These are phyloP conservation scores for Hyaloperonospora brassicae DNA, from an alignment of 352 stramenopile species.

Conservation along the genomic window DNA sequence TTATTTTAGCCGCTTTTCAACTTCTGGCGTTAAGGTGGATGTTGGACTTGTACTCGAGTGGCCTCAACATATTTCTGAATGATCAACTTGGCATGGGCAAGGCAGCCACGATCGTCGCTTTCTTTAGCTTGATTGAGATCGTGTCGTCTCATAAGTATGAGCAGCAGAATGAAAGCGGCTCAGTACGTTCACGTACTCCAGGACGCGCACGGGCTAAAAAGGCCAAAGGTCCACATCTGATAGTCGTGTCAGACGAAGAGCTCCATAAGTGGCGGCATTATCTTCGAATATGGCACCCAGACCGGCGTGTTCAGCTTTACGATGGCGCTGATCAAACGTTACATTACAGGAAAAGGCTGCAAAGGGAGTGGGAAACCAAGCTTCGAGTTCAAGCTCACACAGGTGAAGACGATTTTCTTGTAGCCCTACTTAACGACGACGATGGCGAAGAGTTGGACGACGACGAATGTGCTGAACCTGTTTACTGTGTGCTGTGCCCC, in stretches of 20 bases:
- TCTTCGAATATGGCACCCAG: conserved; percentile 46
- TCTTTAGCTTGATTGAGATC: conserved; percentile 51
- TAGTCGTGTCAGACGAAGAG: conserved; percentile 68
- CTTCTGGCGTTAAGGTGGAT: conserved; percentile 74
- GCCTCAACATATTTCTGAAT: conserved; percentile 72
- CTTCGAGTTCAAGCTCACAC: conserved; percentile 16
- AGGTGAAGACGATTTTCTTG: conserved; percentile 26
- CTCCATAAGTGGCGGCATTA: conserved; percentile 77
- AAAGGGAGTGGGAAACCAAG: conserved; percentile 49
- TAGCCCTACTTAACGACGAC: conserved; percentile 21
- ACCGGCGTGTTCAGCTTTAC: conserved; percentile 60
- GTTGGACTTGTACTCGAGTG: conserved; percentile 55
- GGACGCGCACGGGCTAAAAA: neutral
- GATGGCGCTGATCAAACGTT: conserved; percentile 17
- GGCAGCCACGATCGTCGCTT: conserved; percentile 61
- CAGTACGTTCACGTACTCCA: neutral
- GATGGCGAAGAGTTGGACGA: conserved; percentile 43
- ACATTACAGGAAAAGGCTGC: conserved; percentile 35
- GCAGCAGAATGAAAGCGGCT: conserved; percentile 4
- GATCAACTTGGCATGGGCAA: conserved; percentile 86
- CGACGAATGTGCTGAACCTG: conserved; percentile 33
- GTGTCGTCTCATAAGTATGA: conserved; percentile 21
- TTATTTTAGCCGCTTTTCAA: conserved; percentile 69
- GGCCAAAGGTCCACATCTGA: conserved; percentile 48
- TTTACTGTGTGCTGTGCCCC: conserved; percentile 64